Conservation (phyloP, 768 basidiomycete genomes). For the Mycena epipterygia region DNA sequence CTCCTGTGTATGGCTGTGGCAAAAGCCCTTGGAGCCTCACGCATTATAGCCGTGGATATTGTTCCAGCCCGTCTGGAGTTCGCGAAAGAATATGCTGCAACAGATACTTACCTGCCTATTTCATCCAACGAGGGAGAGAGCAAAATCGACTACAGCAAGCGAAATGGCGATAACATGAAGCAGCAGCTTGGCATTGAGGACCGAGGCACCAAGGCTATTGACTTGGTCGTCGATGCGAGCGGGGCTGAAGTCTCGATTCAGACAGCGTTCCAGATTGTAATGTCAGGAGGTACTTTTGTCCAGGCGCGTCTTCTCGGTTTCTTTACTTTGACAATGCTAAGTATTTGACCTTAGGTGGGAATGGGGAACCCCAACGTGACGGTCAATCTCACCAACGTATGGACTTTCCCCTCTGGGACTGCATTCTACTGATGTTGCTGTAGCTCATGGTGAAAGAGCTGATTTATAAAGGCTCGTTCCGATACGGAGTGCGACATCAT, state of each 20-base stretch:
- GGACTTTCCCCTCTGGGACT: too few relatives aligned
- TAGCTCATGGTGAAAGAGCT: slow-evolving; percentile 70
- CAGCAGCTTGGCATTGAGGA: slow-evolving; percentile 75
- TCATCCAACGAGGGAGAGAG: slow-evolving; percentile 73
- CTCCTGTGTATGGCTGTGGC: slow-evolving; percentile 96
- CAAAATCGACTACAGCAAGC: slow-evolving; percentile 76
- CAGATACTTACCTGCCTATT: slow-evolving; percentile 78
- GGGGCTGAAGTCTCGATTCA: slow-evolving; percentile 95
- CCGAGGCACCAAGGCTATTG: slow-evolving; percentile 78
- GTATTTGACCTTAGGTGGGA: slow-evolving; percentile 72
- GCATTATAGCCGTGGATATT: slow-evolving; percentile 89
- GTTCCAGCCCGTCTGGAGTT: slow-evolving; percentile 84
- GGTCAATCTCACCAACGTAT: slow-evolving; percentile 77
- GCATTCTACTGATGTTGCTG: too few relatives aligned
- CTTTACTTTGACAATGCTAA: neutral
- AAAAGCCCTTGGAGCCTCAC: slow-evolving; percentile 89
- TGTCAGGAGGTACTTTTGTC: slow-evolving; percentile 81
- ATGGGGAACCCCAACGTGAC: slow-evolving; percentile 86
- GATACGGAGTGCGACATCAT: slow-evolving; percentile 75
- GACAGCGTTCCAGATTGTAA: slow-evolving; percentile 82
- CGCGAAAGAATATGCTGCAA: slow-evolving; percentile 87
- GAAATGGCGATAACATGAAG: slow-evolving; percentile 79
- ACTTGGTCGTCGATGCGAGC: slow-evolving; percentile 92
- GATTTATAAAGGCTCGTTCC: slow-evolving; percentile 91
- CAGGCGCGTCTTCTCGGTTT: slow-evolving; percentile 57